Percentiles rank a stretch among this genome's conserved stretches.
phyloP scores from a whole-genome alignment of 306 rosid genomes.

The Castanospermum australe region DNA sequence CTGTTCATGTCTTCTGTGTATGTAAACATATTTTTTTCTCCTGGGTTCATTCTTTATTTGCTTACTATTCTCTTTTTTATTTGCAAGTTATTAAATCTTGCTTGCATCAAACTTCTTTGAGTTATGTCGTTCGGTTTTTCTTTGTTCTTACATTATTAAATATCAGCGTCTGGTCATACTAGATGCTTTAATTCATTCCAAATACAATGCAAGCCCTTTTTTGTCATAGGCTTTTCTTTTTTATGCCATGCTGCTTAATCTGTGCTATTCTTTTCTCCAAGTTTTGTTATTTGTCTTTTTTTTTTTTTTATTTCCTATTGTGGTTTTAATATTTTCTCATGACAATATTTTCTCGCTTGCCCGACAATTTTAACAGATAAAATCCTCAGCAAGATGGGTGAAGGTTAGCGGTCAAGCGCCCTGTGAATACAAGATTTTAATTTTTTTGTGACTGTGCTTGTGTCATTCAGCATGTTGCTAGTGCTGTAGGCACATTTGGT shows the following conservation, averaged over 20 bases:
- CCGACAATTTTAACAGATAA: constrained; percentile 59
- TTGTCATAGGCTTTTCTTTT: background rate
- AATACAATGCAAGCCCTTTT: background rate
- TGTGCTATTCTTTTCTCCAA: background rate
- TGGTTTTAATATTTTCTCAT: background rate
- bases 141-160: background rate
- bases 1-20: background rate
- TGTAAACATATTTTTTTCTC: no score
- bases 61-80: background rate
- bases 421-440: constrained; percentile 79
- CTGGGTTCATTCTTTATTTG: background rate
- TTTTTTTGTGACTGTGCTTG: constrained; percentile 70
- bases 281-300: background rate
- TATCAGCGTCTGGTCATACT: background rate
- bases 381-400: constrained; percentile 95
- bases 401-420: constrained; percentile 97
- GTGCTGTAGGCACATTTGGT: constrained; percentile 99
- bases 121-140: background rate
- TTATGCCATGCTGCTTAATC: background rate
- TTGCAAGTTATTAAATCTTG: background rate
- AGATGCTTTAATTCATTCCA: background rate
- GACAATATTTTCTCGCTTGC: background rate
- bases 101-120: background rate
- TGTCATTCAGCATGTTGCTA: constrained; percentile 92
- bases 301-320: background rate